Evolutionary conservation across 2,329 filamentous ascomycete species (phyloP).

Genomic region (Alternaria alternata): DNA sequence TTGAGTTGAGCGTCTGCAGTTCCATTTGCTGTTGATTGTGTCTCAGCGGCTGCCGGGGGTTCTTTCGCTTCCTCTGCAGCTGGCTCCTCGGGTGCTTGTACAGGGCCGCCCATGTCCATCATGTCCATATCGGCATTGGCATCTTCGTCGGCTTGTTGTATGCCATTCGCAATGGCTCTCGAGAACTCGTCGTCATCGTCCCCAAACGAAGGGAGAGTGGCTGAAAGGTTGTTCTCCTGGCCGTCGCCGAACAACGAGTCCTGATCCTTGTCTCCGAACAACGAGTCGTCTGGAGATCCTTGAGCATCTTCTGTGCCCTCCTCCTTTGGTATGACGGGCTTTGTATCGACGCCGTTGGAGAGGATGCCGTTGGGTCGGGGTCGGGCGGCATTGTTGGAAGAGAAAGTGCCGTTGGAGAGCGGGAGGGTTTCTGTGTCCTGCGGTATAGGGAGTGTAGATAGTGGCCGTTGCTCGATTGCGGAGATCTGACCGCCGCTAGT

Average conservation of each 20-base stretch:
- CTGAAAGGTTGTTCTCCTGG: slow-evolving; percentile 47
- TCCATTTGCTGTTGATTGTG: slow-evolving; percentile 31
- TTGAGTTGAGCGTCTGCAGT: slow-evolving; percentile 26
- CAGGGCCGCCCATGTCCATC: slow-evolving; percentile 55
- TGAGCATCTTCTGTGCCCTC: slow-evolving; percentile 64
- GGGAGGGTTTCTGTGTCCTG: slow-evolving; percentile 69
- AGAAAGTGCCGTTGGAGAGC: slow-evolving; percentile 71
- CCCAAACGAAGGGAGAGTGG: slow-evolving; percentile 65
- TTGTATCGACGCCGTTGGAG: slow-evolving; percentile 49
- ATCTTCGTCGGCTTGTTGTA: slow-evolving; percentile 56
- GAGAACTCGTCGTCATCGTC: slow-evolving; percentile 87
- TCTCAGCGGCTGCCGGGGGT: slow-evolving; percentile 21
- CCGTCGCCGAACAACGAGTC: slow-evolving; percentile 88
- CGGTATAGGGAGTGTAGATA: slow-evolving; percentile 77
- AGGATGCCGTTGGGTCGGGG: slow-evolving; percentile 65
- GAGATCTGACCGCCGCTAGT: slow-evolving; percentile 85
- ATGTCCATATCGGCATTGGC: slow-evolving; percentile 54
- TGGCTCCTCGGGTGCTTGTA: slow-evolving; percentile 49
- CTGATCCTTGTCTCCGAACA: slow-evolving; percentile 79
- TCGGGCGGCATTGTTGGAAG: slow-evolving; percentile 73
- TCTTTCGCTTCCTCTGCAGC: slow-evolving; percentile 32
- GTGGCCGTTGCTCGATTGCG: slow-evolving; percentile 83
- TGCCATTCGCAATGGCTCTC: slow-evolving; percentile 69
- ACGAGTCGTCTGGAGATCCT: slow-evolving; percentile 75
- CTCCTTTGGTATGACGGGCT: slow-evolving; percentile 30